phyloP scores from a whole-genome alignment of 768 basidiomycete species.

The Boletus tylopilopsis region DNA sequence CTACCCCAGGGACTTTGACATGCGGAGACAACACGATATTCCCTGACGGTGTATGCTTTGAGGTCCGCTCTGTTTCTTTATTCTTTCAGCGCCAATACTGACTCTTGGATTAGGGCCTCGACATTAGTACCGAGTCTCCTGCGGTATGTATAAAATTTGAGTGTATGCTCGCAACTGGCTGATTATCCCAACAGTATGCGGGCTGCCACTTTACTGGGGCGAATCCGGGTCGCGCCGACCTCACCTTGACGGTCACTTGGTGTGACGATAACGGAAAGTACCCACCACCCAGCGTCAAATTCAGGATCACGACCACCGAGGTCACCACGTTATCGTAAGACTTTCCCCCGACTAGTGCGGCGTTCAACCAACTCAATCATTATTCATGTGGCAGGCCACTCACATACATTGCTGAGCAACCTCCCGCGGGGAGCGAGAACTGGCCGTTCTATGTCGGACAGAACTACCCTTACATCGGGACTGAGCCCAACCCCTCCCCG shows the following conservation, averaged over 20 bases:
- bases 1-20: conserved; percentile 1
- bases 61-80: background rate
- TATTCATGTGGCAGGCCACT: background rate
- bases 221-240: background rate
- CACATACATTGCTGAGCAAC: background rate
- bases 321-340: background rate
- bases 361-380: no score
- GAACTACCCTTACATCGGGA: background rate
- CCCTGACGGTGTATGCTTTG: conserved; percentile 1
- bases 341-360: background rate
- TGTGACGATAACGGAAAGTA: background rate
- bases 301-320: background rate
- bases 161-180: background rate
- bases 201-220: background rate
- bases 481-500: background rate
- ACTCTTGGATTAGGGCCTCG: background rate
- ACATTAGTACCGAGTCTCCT: background rate
- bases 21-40: conserved; percentile 7
- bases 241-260: background rate
- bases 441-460: background rate
- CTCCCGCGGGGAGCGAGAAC: background rate
- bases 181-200: background rate
- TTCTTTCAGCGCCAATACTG: background rate
- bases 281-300: background rate
- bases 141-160: background rate